Base-by-base conservation (phyloP, 768 basidiomycete species). In the Pleurotus sapidus region DNA sequence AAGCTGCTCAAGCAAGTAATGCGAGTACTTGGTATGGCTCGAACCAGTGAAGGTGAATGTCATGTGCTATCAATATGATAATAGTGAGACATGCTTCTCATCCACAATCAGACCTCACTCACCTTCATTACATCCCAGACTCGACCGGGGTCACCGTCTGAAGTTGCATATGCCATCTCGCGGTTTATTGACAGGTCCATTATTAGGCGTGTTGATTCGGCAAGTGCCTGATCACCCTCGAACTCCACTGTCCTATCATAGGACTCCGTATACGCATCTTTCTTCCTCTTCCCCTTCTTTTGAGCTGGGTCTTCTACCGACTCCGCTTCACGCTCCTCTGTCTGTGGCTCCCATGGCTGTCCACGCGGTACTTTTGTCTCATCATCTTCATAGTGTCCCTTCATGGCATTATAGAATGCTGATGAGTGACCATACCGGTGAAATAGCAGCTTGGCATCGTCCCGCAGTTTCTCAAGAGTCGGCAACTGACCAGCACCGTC, bases 21-120 rank as follows among this genome's bases (percentile, higher is more conserved):
- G 56, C 2, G 59, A 59, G 55, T 76, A 76, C 49, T 70, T 70
- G 25, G 61, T 27, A 51, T 74, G 72, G 4, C 39, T 56, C 0
- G 72, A 73, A 1, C 73, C 72, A 1, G 69, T 64, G 58, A 74
- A 76, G 0, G 66, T 66, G 61, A 74, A 71, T 0, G 67, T 37
- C 63, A 70, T 67, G 24, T 55, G 9, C 68, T 70, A 46, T n/a
- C 40, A 57, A 11, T 20, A 43, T 20, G n/a, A 38, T 15, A 30
- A 27, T 5, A 9, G 5, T 27, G 18, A 23, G 46, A n/a, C 42
- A 45, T 27, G 17, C 9, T 18, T 38, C 14, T 40, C 56, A 8
- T 7, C 12, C 15, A 27, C 11, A 6, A n/a, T 9, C 24, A 34
- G 24, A 20, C 24, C 17, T 27, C 61, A 56, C 20, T 15, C 1